Conservation (phyloP, 2,329 filamentous ascomycete genomes). For the Passalora sequoiae region DNA sequence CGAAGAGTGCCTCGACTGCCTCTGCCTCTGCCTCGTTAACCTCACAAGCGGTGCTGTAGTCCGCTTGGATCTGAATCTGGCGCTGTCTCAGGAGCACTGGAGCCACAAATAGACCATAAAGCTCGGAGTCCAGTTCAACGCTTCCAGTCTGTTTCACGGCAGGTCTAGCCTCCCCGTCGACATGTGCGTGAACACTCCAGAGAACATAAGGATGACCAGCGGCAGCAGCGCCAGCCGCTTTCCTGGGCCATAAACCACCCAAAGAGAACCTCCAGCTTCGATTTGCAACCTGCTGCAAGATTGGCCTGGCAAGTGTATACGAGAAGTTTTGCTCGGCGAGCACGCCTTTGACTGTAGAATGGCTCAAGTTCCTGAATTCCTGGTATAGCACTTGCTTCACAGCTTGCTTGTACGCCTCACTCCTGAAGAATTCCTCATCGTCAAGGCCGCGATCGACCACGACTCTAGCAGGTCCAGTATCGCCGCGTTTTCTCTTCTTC, state of each 20-base stretch:
- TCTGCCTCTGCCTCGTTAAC: conserved; percentile 49
- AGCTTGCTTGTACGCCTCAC: conserved; percentile 61
- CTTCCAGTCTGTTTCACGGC: conserved; percentile 62
- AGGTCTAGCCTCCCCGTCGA: conserved; percentile 53
- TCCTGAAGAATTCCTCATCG: conserved; percentile 62
- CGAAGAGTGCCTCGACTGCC: conserved; percentile 47
- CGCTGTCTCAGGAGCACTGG: conserved; percentile 39
- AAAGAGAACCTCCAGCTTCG: conserved; percentile 75
- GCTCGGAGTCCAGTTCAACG: conserved; percentile 48
- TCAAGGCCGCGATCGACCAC: conserved; percentile 44
- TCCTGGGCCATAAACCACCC: conserved; percentile 63
- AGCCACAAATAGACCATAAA: conserved; percentile 42
- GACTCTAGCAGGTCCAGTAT: too few relatives aligned
- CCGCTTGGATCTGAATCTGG: conserved; percentile 37
- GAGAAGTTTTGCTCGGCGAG: conserved; percentile 76
- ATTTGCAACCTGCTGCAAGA: conserved; percentile 62
- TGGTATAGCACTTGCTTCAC: conserved; percentile 63
- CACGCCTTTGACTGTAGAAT: conserved; percentile 70
- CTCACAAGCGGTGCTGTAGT: conserved; percentile 40
- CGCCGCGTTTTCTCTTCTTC: background rate
- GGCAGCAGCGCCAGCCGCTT: conserved; percentile 50
- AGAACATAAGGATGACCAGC: conserved; percentile 59
- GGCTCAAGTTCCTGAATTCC: conserved; percentile 70
- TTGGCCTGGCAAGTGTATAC: conserved; percentile 66
- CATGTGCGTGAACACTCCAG: conserved; percentile 48